Base-by-base conservation (phyloP, 176 grass and related monocot genomes). In the Zea luxurians region DNA sequence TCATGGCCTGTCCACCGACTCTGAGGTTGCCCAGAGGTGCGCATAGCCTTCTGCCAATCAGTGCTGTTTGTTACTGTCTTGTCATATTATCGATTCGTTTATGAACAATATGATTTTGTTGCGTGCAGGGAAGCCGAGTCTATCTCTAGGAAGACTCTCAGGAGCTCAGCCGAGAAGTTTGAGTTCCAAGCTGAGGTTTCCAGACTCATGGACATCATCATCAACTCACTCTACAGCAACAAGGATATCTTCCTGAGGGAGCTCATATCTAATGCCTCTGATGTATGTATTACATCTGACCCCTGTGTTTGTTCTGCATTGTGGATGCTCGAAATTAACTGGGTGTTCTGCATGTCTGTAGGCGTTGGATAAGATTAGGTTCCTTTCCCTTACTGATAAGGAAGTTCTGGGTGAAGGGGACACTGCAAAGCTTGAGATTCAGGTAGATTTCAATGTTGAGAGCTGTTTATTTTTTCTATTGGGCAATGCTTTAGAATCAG, bases 101-200 rank as follows among this genome's bases (percentile, higher is more conserved):
- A 9, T 60, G 66, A 73, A 76, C 70, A 46, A 48, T 10, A 8
- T 67, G 66, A 20, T 77, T 84, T 45, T 73, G 3, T 48, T 82
- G 7, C 38, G 40, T 49, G 52, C 42, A 98, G 91, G 88, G 95
- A 98, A 76, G 80, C 95, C 4, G 95, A 98, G 85, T 98, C 95
- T 0, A 98, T 98, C 83, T 92, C 95, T 37, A 82, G 95, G 77
- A 98, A 90, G 80, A 92, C 80, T 85, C 91, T 98, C 45, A 84
- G 95, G 78, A 89, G 63, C 84, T 81, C 84, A 6, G 95, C 87
- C 0, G 87, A 98, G 83, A 98, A 98, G 72, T 98, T 98, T 83
- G 95, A 98, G 79, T 98, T 98, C 89, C 95, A 98, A 82, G 95
- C 95, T 34, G 95, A 98, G 85, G 95, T 98, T 72, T 95, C 96